These are phyloP conservation scores for Penicillium hesseltinei DNA, from an alignment of 2,329 filamentous ascomycete species.

Conservation along the genomic window DNA sequence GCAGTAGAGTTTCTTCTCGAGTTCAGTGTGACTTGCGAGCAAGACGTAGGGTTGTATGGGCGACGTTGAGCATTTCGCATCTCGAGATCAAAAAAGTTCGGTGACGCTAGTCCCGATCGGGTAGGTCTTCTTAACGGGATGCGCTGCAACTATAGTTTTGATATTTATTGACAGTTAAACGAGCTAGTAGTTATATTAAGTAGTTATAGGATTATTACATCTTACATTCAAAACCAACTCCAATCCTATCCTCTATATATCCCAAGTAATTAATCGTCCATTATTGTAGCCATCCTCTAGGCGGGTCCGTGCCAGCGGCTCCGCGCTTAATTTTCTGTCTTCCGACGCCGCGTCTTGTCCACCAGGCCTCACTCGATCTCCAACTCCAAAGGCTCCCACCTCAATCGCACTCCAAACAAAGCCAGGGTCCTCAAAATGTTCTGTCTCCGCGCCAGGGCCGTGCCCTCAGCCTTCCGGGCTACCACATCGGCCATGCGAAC, in stretches of 20 bases:
- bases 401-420: background rate
- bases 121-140: conserved; percentile 10
- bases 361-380: conserved; percentile 11
- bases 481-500: conserved; percentile 24
- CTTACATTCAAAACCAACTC: background rate
- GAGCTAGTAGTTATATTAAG: background rate
- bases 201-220: background rate
- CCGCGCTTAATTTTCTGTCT: conserved; percentile 35
- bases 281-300: conserved; percentile 1
- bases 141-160: background rate
- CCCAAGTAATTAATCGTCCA: background rate
- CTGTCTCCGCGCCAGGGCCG: conserved; percentile 34
- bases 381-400: conserved; percentile 1
- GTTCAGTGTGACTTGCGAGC: background rate
- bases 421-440: conserved; percentile 28
- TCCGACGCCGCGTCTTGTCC: conserved; percentile 19
- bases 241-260: background rate
- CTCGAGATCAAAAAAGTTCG: conserved; percentile 23
- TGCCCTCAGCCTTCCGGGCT: conserved; percentile 30
- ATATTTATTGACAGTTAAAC: conserved; percentile 2
- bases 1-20: background rate
- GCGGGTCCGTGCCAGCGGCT: conserved; percentile 34
- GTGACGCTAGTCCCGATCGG: conserved; percentile 24
- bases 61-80: conserved; percentile 12
- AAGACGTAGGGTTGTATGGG: background rate